phyloP scores from a whole-genome alignment of 2,329 filamentous ascomycete species.

The Teratosphaeria nubilosa region DNA sequence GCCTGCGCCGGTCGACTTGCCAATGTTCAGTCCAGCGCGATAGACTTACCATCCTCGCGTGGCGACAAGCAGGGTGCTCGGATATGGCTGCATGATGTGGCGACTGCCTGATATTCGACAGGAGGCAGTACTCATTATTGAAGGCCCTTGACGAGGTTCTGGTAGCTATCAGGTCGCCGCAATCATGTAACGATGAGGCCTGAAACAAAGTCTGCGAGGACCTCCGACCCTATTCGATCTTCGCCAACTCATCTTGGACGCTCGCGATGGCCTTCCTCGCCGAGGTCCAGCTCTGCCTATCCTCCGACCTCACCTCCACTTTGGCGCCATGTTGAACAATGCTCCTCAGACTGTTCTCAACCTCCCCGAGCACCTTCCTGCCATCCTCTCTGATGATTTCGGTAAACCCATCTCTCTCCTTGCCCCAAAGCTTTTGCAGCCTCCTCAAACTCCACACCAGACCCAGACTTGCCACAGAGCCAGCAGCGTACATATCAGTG shows the following conservation, averaged over 20 bases:
- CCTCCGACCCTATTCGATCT: conserved; percentile 3
- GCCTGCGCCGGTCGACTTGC: neutral
- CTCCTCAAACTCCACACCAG: conserved; percentile 47
- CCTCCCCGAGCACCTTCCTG: conserved; percentile 42
- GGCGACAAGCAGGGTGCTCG: neutral
- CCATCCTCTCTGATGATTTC: conserved; percentile 47
- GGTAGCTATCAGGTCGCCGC: neutral
- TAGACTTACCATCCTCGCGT: neutral
- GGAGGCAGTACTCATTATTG: neutral
- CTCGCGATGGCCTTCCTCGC: conserved; percentile 35
- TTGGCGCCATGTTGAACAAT: conserved; percentile 38
- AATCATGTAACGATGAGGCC: neutral
- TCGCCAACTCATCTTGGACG: conserved; percentile 38
- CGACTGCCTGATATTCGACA: too few species aligned
- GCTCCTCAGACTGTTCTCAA: conserved; percentile 40
- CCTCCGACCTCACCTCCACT: conserved; percentile 24
- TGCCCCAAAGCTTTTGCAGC: conserved; percentile 51
- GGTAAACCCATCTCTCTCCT: conserved; percentile 42
- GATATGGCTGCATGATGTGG: neutral
- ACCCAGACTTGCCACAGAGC: conserved; percentile 49
- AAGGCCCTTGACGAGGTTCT: neutral
- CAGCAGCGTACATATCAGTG: conserved; percentile 46
- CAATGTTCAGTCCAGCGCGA: neutral
- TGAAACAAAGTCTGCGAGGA: neutral
- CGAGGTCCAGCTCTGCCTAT: conserved; percentile 30